A percentile compares a stretch with the other conserved stretches of the same genome.
phyloP scores from a whole-genome alignment of 345 rosid species.

The Bruguiera sexangula region DNA sequence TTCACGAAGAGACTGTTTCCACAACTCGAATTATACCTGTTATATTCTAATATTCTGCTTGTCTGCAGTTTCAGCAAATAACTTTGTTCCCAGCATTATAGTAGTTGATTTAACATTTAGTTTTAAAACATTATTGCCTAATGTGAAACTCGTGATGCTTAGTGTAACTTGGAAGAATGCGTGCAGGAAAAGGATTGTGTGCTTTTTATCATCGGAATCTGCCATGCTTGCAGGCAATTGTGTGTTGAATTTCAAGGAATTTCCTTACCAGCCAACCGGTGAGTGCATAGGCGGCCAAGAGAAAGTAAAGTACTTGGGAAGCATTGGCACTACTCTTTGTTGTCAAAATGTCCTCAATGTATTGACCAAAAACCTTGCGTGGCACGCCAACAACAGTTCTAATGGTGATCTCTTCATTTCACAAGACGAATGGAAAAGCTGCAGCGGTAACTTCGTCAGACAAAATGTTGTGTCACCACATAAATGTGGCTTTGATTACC shows the following conservation, averaged over 20 bases:
- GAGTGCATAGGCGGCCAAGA: conserved; percentile 30
- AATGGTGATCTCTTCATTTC: conserved; percentile 28
- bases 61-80: too few species aligned
- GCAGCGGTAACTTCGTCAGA: conserved; percentile 17
- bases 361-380: conserved; percentile 40
- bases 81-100: too few species aligned
- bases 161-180: not conserved
- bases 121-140: too few species aligned
- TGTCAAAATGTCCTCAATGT: conserved; percentile 43
- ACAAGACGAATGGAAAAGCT: conserved; percentile 30
- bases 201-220: not conserved
- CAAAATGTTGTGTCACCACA: conserved; percentile 21
- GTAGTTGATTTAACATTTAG: too few species aligned
- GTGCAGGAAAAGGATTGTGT: not conserved
- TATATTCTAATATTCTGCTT: too few species aligned
- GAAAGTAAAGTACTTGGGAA: conserved; percentile 30
- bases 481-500: conserved; percentile 37
- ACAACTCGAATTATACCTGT: too few species aligned
- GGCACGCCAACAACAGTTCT: conserved; percentile 5
- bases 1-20: too few species aligned
- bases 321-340: conserved; percentile 38
- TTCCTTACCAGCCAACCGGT: conserved; percentile 46
- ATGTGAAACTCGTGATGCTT: too few species aligned
- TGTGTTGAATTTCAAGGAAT: conserved; percentile 23
- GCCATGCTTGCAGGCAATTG: conserved; percentile 20